phyloP scores from a whole-genome alignment of 2,329 filamentous ascomycete genomes.

The Diplodia mutila region DNA sequence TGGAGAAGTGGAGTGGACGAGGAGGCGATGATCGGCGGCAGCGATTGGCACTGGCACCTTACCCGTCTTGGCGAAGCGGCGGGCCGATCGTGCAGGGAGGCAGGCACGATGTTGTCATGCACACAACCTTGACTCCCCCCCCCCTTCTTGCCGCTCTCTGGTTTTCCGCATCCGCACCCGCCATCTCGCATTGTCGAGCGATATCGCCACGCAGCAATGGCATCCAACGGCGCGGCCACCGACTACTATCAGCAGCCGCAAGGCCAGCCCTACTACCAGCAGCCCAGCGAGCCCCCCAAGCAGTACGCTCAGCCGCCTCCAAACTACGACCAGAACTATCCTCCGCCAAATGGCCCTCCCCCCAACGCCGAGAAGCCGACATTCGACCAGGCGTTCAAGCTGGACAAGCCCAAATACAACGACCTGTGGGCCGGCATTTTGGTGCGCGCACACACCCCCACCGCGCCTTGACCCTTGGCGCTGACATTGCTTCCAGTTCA shows the following conservation, averaged over 20 bases:
- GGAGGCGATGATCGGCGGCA: background rate
- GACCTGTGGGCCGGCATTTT: slow-evolving; percentile 87
- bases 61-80: slow-evolving; percentile 7
- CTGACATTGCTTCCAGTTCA: slow-evolving; percentile 55
- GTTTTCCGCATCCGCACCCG: background rate
- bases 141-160: background rate
- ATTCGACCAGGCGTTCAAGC: slow-evolving; percentile 81
- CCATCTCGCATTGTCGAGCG: background rate
- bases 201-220: slow-evolving; percentile 10
- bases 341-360: slow-evolving; percentile 6
- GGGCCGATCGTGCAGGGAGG: slow-evolving; percentile 16
- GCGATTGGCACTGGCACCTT: background rate
- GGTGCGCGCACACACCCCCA: slow-evolving; percentile 45
- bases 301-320: slow-evolving; percentile 33
- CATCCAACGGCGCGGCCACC: slow-evolving; percentile 38
- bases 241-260: slow-evolving; percentile 43
- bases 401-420: slow-evolving; percentile 84
- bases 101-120: slow-evolving; percentile 7
- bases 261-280: slow-evolving; percentile 30
- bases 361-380: slow-evolving; percentile 50
- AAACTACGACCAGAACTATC: slow-evolving; percentile 32
- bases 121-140: background rate
- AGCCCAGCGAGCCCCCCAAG: slow-evolving; percentile 40
- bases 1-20: background rate
- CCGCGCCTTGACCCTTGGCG: background rate